Conservation (phyloP, 495 filamentous ascomycete genomes). For the Thermothielavioides terrestris region DNA sequence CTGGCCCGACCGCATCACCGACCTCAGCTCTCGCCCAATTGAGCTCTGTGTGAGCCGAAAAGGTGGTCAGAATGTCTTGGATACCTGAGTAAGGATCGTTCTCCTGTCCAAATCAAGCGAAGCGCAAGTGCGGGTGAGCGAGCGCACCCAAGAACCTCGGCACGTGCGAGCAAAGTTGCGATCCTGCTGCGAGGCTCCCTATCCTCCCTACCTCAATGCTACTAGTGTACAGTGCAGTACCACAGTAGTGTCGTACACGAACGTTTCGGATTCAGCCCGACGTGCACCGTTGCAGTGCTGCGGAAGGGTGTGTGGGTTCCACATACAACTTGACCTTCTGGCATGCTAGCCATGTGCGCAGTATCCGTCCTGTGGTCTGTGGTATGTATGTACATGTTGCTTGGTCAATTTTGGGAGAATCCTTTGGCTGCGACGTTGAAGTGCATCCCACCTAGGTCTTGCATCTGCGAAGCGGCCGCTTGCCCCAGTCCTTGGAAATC, state of each 20-base stretch:
- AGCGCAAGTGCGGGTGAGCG: not conserved
- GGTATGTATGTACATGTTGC: no score
- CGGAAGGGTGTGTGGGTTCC: not conserved
- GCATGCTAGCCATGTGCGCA: not conserved
- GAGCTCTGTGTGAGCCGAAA: not conserved
- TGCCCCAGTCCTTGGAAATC: not conserved
- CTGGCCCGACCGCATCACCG: no score
- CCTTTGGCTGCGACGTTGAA: not conserved
- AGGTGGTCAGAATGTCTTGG: constrained; percentile 11
- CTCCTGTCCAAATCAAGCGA: not conserved
- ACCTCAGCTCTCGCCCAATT: not conserved
- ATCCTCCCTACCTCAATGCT: no score
- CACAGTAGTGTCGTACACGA: no score
- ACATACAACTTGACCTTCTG: not conserved
- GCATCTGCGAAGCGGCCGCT: not conserved
- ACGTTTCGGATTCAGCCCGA: no score
- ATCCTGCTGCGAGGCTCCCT: no score
- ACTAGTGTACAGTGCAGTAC: no score
- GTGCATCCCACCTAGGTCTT: no score
- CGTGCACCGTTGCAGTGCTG: not conserved
- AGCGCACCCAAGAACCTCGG: no score
- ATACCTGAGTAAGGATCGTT: not conserved
- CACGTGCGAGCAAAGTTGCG: no score
- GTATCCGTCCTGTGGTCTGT: no score
- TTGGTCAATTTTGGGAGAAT: constrained; percentile 6